Percentiles rank a stretch among this genome's conserved stretches.
These are phyloP conservation scores for Bassia scoparia DNA, from an alignment of 148 eudicot species.

Conservation along the genomic window DNA sequence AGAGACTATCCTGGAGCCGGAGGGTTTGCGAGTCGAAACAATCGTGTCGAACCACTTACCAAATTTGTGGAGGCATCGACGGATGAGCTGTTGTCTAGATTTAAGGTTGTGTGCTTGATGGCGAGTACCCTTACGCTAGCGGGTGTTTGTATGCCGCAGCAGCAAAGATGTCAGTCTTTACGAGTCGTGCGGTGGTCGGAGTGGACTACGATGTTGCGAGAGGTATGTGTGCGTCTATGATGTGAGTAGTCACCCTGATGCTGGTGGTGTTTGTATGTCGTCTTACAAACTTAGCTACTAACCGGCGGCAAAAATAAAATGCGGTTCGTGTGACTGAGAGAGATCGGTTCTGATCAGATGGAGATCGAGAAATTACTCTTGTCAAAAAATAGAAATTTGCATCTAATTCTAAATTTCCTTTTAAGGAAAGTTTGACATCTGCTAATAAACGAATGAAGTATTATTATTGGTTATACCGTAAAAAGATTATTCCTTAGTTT, in stretches of 20 bases:
- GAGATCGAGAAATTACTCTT: no score
- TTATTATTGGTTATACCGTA: no score
- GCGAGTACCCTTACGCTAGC: slow-evolving; percentile 15
- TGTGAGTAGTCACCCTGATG: not conserved
- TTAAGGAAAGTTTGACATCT: no score
- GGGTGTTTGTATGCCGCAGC: slow-evolving; percentile 23
- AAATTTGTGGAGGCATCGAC: not conserved
- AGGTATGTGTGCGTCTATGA: not conserved
- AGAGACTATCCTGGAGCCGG: not conserved
- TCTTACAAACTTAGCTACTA: not conserved
- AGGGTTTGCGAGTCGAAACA: not conserved
- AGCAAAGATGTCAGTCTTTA: not conserved
- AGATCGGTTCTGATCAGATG: no score
- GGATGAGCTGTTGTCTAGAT: slow-evolving; percentile 17
- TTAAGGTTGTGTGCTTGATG: slow-evolving; percentile 19
- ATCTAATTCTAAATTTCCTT: no score
- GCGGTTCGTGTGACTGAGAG: no score
- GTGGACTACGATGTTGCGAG: slow-evolving; percentile 9
- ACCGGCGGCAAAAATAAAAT: no score
- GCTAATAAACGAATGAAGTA: no score
- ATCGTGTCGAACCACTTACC: not conserved
- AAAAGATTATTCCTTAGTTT: no score
- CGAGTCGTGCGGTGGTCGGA: not conserved
- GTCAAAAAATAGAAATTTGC: no score
- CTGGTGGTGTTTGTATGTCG: not conserved